Evolutionary conservation across 2,329 filamentous ascomycete species (phyloP).

Genomic region (Penicillium aurantiogriseum): DNA sequence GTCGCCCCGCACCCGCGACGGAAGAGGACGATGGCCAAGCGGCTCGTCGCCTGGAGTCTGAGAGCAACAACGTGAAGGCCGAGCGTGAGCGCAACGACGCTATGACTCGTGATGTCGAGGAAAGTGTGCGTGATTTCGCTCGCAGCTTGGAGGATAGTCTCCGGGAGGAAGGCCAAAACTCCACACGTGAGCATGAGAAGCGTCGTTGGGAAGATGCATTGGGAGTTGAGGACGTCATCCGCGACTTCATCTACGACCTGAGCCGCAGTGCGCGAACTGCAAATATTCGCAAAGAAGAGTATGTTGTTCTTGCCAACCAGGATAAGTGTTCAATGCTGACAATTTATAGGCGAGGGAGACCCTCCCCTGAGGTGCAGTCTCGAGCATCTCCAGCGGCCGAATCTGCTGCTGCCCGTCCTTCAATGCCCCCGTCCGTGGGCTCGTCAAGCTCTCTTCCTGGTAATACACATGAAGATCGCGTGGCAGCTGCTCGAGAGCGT

Average conservation of each 20-base stretch:
- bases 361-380: slow-evolving; percentile 46
- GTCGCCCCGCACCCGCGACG: slow-evolving; percentile 69
- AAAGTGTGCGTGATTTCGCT: slow-evolving; percentile 87
- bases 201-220: slow-evolving; percentile 94
- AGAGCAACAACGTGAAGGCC: slow-evolving; percentile 73
- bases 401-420: slow-evolving; percentile 33
- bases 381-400: slow-evolving; percentile 51
- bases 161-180: slow-evolving; percentile 74
- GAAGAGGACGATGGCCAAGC: slow-evolving; percentile 72
- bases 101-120: slow-evolving; percentile 96
- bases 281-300: slow-evolving; percentile 64
- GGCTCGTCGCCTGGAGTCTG: slow-evolving; percentile 82
- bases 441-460: slow-evolving; percentile 76
- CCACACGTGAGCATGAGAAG: slow-evolving; percentile 81
- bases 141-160: slow-evolving; percentile 81
- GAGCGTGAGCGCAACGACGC: slow-evolving; percentile 93
- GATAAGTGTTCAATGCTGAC: slow-evolving; percentile 16
- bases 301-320: slow-evolving; percentile 24
- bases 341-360: slow-evolving; percentile 53
- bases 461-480: slow-evolving; percentile 87
- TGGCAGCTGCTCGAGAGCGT: slow-evolving; percentile 95
- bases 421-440: slow-evolving; percentile 48
- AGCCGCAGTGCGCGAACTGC: slow-evolving; percentile 80
- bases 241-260: slow-evolving; percentile 96
- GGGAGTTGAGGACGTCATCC: slow-evolving; percentile 93